These are phyloP conservation scores for Auxenochlorella pyrenoidosa DNA, from an alignment of 139 green algal genomes.

Conservation along the genomic window DNA sequence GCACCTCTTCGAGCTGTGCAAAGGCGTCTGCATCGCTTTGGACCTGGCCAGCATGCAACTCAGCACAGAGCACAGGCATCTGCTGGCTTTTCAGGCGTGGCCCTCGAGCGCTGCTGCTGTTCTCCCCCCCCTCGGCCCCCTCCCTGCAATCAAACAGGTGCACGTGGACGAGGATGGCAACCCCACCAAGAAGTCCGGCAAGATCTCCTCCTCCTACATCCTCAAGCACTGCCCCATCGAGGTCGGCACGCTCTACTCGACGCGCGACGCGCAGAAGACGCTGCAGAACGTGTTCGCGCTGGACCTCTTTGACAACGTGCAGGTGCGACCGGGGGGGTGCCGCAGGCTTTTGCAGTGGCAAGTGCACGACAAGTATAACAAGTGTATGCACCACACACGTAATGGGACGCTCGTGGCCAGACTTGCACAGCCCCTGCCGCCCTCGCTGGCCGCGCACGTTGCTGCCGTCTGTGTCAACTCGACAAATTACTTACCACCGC, in stretches of 20 bases:
- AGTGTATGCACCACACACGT: too few relatives aligned
- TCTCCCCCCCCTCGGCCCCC: neutral
- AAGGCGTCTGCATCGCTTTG: too few relatives aligned
- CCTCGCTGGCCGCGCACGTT: too few relatives aligned
- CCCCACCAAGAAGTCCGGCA: conserved; percentile 45
- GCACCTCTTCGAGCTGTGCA: too few relatives aligned
- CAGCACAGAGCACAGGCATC: too few relatives aligned
- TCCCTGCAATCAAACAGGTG: conserved; percentile 14
- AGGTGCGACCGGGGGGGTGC: conserved; percentile 42
- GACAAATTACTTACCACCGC: too few relatives aligned
- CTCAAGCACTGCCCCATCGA: conserved; percentile 68
- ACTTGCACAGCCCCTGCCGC: too few relatives aligned
- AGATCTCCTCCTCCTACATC: conserved; percentile 57
- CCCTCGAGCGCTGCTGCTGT: neutral
- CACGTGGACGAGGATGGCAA: conserved; percentile 74
- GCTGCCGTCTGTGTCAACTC: too few relatives aligned
- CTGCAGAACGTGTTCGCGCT: conserved; percentile 82
- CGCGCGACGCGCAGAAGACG: conserved; percentile 73
- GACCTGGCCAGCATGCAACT: too few relatives aligned
- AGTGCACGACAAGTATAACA: too few relatives aligned
- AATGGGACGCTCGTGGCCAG: too few relatives aligned
- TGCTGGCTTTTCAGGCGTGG: neutral
- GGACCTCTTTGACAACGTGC: conserved; percentile 86
- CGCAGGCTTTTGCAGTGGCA: neutral
- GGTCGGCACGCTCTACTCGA: conserved; percentile 78